Evolutionary conservation across 805 yeast species (phyloP).

Genomic region (Candida anglica): DNA sequence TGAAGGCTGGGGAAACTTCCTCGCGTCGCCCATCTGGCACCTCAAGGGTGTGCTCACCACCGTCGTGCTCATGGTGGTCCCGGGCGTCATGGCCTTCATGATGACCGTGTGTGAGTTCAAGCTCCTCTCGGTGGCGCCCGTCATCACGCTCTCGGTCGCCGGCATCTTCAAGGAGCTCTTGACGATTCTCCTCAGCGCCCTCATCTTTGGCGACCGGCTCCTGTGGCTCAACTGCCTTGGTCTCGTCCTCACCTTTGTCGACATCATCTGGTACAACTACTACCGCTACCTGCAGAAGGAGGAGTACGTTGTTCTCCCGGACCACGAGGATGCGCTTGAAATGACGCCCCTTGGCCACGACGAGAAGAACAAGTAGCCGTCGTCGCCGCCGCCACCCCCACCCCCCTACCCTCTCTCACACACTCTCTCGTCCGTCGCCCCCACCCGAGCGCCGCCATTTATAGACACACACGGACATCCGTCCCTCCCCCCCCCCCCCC

Average conservation of each 20-base stretch:
- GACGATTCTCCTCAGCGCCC: conserved; percentile 66
- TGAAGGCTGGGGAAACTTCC: conserved; percentile 63
- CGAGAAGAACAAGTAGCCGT: no score
- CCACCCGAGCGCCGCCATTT: no score
- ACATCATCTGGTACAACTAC: conserved; percentile 80
- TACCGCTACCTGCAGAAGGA: conserved; percentile 38
- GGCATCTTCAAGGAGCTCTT: conserved; percentile 91
- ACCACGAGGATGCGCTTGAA: background rate
- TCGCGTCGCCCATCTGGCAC: conserved; percentile 58
- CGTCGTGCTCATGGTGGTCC: conserved; percentile 58
- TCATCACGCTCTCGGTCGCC: conserved; percentile 81
- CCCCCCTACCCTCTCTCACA: conserved; percentile 4
- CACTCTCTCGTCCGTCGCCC: no score
- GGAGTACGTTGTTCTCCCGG: conserved; percentile 1
- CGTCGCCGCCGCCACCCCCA: conserved; percentile 7
- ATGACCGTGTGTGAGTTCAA: conserved; percentile 89
- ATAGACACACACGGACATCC: no score
- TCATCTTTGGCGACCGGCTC: conserved; percentile 72
- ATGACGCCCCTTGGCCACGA: background rate
- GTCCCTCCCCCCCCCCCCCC: no score
- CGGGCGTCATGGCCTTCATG: conserved; percentile 83
- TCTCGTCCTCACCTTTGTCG: conserved; percentile 65
- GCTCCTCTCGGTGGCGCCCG: conserved; percentile 75
- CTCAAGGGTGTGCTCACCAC: conserved; percentile 56
- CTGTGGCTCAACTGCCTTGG: conserved; percentile 70